Conservation (phyloP, 1,284 basidiomycete species). For the Ganoderma multipileum region DNA sequence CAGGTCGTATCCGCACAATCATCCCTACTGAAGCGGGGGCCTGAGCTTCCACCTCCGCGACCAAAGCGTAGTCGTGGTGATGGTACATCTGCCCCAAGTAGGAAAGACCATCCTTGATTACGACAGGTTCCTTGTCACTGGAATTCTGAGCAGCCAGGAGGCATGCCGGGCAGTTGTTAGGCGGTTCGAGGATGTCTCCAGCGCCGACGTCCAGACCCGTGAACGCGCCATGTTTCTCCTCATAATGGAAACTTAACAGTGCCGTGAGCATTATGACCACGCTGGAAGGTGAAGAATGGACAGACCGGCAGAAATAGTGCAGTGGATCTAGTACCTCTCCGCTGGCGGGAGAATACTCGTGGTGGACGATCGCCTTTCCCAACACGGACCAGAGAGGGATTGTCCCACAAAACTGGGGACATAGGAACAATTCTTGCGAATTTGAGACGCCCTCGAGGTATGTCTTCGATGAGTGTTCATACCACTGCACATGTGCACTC, state of each 20-base stretch:
- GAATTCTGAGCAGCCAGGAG: slow-evolving; percentile 39
- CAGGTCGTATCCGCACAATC: slow-evolving; percentile 1
- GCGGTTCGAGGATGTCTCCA: slow-evolving; percentile 36
- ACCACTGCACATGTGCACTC: slow-evolving; percentile 70
- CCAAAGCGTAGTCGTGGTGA: background rate
- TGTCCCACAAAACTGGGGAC: slow-evolving; percentile 51
- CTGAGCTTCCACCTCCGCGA: background rate
- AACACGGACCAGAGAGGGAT: slow-evolving; percentile 43
- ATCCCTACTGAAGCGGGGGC: slow-evolving; percentile 4
- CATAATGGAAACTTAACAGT: slow-evolving; percentile 29
- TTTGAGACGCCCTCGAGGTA: slow-evolving; percentile 62
- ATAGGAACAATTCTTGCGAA: slow-evolving; percentile 69
- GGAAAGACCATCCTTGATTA: slow-evolving; percentile 47
- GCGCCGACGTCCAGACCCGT: slow-evolving; percentile 36
- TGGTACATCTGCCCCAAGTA: slow-evolving; percentile 42
- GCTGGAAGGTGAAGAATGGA: background rate
- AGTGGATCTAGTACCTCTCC: slow-evolving; percentile 11
- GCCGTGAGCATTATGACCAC: background rate
- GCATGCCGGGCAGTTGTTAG: slow-evolving; percentile 62
- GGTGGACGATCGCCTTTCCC: slow-evolving; percentile 52
- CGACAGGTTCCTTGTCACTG: slow-evolving; percentile 33
- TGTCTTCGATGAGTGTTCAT: slow-evolving; percentile 67
- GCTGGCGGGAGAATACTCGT: background rate
- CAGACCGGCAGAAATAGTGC: slow-evolving; percentile 69
- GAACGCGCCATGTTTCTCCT: slow-evolving; percentile 40